Evolutionary conservation across 805 yeast genomes (phyloP), one percentile per base, ranked within the genome.

Genomic region (Ogataea pignaliae): DNA sequence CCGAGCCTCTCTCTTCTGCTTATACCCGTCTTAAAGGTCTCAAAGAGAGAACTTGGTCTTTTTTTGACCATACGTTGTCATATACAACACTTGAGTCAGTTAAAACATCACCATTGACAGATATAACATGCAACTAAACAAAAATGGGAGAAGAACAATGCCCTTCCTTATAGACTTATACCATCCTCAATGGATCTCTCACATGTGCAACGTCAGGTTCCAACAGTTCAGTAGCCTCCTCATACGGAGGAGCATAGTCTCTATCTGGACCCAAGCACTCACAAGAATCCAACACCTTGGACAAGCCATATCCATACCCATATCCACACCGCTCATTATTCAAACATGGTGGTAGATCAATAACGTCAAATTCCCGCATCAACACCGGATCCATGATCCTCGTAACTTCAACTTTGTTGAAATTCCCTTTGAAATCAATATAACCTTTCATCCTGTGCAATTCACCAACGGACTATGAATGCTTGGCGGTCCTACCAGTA

Each of bases 401-500:
- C 16, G 48, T 40, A 31, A 51, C 50, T 5, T 41, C 39, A 8
- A 44, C 51, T 6, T 39, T 43, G 14, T 46, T 47, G 29, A 44
- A 39, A 12, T 35, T 21, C 11, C 55, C 55, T 13, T 21, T 40
- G 31, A 48, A 34, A 36, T 51, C 55, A 8, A 46, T 39, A 16
- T 44, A 51, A 35, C 45, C 41, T 9, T 44, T 37, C 35, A 40
- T 21, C 18, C 34, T 21, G 28, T 42, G 40, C 18, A 51, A 31
- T 34, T 51, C 55, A 21, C 37, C 44, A 13, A 51, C 18, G 3
- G 55, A 51, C 28, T 51, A 51, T 15, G 55, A 51, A 9, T 44
- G 41, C 41, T 46, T 21, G 26, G 26, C 26, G 7, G 7, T 7
- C 26, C 26, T 21, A 21, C 26, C 26, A 4, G 7, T 21, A 7